These are phyloP conservation scores for Draba incana DNA, from an alignment of 345 rosid genomes.

Conservation along the genomic window DNA sequence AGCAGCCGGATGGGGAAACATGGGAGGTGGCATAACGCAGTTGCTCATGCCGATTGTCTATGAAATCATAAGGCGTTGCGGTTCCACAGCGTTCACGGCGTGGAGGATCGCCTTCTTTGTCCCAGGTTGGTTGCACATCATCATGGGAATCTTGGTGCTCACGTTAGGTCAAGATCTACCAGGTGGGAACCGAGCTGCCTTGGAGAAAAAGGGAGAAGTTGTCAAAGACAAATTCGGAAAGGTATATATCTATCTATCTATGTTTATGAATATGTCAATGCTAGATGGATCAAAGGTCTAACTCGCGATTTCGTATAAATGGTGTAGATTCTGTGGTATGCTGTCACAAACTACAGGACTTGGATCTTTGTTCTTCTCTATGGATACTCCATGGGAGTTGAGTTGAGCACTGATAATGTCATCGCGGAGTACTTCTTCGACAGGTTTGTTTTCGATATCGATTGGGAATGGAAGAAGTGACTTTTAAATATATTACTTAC, in stretches of 20 bases:
- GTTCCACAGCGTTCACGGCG: conserved; percentile 65
- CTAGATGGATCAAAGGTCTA: neutral
- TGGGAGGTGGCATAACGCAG: conserved; percentile 79
- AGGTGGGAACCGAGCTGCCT: conserved; percentile 58
- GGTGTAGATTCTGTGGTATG: conserved; percentile 57
- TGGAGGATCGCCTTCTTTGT: conserved; percentile 77
- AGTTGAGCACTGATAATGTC: conserved; percentile 66
- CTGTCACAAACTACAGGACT: conserved; percentile 63
- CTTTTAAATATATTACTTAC: neutral
- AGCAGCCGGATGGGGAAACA: conserved; percentile 79
- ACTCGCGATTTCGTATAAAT: neutral
- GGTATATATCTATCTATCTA: conserved; percentile 38
- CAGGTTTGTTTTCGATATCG: conserved; percentile 39
- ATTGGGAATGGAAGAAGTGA: neutral
- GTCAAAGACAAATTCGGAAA: conserved; percentile 67
- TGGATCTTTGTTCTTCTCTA: conserved; percentile 68
- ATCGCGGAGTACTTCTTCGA: conserved; percentile 74
- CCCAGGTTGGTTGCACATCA: conserved; percentile 59
- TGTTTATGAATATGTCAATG: neutral
- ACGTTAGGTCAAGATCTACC: conserved; percentile 76
- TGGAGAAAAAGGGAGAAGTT: conserved; percentile 64
- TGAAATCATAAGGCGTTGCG: conserved; percentile 49
- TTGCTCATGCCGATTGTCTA: conserved; percentile 65
- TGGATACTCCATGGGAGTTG: conserved; percentile 71
- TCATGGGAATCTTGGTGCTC: conserved; percentile 65